A percentile compares a stretch with the other conserved stretches of the same genome.
Conservation (phyloP, 2,329 filamentous ascomycete genomes). For the Penicillium brevicompactum region DNA sequence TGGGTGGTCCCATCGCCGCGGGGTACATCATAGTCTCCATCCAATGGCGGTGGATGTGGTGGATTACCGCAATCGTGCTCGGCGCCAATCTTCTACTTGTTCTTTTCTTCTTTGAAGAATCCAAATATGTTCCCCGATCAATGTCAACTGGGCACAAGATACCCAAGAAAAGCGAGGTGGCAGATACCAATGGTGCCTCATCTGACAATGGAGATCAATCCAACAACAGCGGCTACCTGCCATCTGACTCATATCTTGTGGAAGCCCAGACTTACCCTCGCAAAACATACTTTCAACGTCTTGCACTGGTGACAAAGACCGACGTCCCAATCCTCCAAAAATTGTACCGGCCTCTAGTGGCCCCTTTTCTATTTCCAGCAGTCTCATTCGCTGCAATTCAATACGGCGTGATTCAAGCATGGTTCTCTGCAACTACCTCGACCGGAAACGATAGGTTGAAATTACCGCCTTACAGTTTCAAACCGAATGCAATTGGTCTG, state of each 20-base stretch:
- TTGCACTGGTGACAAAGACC: slow-evolving; percentile 11
- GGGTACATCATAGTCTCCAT: slow-evolving; percentile 3
- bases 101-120: slow-evolving; percentile 15
- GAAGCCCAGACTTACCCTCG: not conserved
- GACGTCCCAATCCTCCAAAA: slow-evolving; percentile 5
- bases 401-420: slow-evolving; percentile 11
- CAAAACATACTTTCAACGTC: slow-evolving; percentile 9
- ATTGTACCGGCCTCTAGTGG: slow-evolving; percentile 12
- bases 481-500: slow-evolving; percentile 6
- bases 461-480: slow-evolving; percentile 8
- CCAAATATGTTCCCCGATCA: slow-evolving; percentile 9
- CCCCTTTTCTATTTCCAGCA: slow-evolving; percentile 8
- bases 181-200: not conserved
- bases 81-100: slow-evolving; percentile 10
- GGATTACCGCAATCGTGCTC: slow-evolving; percentile 9
- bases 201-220: not conserved
- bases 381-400: slow-evolving; percentile 9
- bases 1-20: slow-evolving; percentile 10
- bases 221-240: not conserved
- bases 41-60: slow-evolving; percentile 14
- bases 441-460: slow-evolving; percentile 1
- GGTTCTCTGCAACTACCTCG: slow-evolving; percentile 7
- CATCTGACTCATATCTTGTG: not conserved
- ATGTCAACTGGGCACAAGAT: not conserved
- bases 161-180: not conserved